Evolutionary conservation across 139 green algal genomes (phyloP), one percentile per base, ranked within the genome.

Genomic region (Mychonastes homosphaera): DNA sequence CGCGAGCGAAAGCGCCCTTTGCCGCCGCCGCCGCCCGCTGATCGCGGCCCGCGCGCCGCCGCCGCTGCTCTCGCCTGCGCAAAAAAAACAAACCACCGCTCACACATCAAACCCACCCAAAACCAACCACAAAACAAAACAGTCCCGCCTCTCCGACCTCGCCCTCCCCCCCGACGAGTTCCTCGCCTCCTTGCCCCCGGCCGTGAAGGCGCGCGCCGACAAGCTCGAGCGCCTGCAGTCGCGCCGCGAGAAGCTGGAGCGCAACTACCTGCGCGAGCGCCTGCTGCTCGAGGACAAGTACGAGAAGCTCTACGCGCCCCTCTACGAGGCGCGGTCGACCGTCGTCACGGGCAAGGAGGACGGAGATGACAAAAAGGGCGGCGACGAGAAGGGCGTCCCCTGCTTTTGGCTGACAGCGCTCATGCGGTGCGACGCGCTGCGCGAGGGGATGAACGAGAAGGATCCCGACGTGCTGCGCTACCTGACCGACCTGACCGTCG

Each of bases 391-490:
- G 15, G 85, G 87, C 69, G 82, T 96, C 38, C 88, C 88, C 18
- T 77, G 88, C 40, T 96, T 96, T 67, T 96, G 88, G 88, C 56
- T 81, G 10, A 74, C 63, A 1, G 84, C 83, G 19, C 56, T 96
- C 44, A 70, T 76, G 26, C 82, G 84, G 55, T 79, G 84, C 66
- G 78, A 88, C 23, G 61, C 75, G 29, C 74, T 80, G 13, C 62
- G 56, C 26, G 64, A 74, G 30, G 64, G 79, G 67, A 83, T 88
- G 23, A 83, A 73, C 28, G 88, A 95, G 47, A 90, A 94, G 70
- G 90, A 97, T 53, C 70, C 83, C 36, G 84, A 84, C 29, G 79
- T 88, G n/a, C 75, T 96, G 32, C 76, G 77, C 38, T 85, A 84
- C 66, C 69, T 95, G 19, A 81, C 65, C 19, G 81, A 95, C 67